Evolutionary conservation across 2,329 filamentous ascomycete species (phyloP), one percentile per base, ranked within the genome.

Genomic region (Verticillium zaregamsianum): DNA sequence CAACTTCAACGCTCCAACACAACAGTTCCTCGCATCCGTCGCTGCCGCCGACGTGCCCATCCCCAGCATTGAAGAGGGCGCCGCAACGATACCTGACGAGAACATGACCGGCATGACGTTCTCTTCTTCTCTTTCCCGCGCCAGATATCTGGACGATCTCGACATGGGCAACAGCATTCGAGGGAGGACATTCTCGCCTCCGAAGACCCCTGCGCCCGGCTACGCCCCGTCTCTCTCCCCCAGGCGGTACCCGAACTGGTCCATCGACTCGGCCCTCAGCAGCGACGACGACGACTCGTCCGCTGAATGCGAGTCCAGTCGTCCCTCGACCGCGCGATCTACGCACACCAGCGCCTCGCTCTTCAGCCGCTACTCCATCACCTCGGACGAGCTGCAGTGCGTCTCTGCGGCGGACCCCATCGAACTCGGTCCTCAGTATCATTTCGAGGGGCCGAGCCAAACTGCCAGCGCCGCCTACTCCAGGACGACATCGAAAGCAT

Each of bases 1-100:
- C 54, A 78, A 81, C 61, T 76, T 84, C 12, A 73, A 79, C 62
- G 85, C 85, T 40, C 85, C 86, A 2, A 89, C 86, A 1, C 80
- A 87, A 68, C 85, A 89, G 58, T 89, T 89, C 68, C 80, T 89
- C n/a, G 86, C 85, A 3, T 88, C 86, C 4, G 86, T 89, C 62
- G 86, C 85, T 55, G 85, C 86, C 20, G 86, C 85, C 63, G 86
- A 89, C 69, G 77, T 87, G 4, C 85, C 86, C 28, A 82, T 89
- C 59, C 86, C 86, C 15, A 88, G 86, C 71, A 87, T 89, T 61
- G 86, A 89, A 72, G 78, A 83, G 64, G 9, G 45, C 45, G 80
- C 84, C 58, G 77, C 79, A 49, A 72, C 75, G 28, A 67, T 74
- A 45, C 58, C 66, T 59, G 78, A 82, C 66, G 76, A 79, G 66